Evolutionary conservation across 805 yeast genomes (phyloP), one percentile per base, ranked within the genome.

Genomic region (Deakozyma indianensis): DNA sequence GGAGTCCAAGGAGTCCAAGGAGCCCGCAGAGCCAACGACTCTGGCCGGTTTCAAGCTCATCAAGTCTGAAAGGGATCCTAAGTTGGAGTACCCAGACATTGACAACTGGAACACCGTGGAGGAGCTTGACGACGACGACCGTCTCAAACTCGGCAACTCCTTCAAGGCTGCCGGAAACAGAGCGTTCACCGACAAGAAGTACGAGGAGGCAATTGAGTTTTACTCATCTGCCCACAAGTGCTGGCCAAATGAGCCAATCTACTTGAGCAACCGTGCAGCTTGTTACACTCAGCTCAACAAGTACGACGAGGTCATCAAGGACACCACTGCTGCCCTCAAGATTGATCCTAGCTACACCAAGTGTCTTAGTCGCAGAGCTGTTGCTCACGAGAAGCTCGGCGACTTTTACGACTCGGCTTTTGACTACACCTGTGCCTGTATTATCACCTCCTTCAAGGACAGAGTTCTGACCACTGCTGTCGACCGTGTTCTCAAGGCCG

Each of bases 191-290:
- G 58, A 59, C 27, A 81, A 83, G 65, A 69, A 81, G 45, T 83
- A 71, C 58, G 72, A 76, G 45, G 71, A 72, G n/a, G 97, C 97
- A 41, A 75, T 87, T 56, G 76, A 74, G 41, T 80, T 72, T 63
- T 92, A 92, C 69, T 63, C 84, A 40, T 76, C 74, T 47, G 97
- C 98, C 9, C 69, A 92, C 53, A 60, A 70, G 45, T 70, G 85
- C 58, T 80, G 81, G 60, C 65, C 71, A 53, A 51, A 50, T 38
- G 96, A 92, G 64, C 87, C 96, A 3, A 83, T 88, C 28, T 92
- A 75, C 67, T 90, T 80, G 68, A 86, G 96, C 50, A 92, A 92
- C 71, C 79, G 96, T 66, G 87, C 97, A 23, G 98, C 98, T 16
- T 90, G 96, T 66, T 83, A 83, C 66, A 83, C 88, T 44, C 85